phyloP scores from a whole-genome alignment of 176 grass and related monocot species.

The Elymus sibiricus region DNA sequence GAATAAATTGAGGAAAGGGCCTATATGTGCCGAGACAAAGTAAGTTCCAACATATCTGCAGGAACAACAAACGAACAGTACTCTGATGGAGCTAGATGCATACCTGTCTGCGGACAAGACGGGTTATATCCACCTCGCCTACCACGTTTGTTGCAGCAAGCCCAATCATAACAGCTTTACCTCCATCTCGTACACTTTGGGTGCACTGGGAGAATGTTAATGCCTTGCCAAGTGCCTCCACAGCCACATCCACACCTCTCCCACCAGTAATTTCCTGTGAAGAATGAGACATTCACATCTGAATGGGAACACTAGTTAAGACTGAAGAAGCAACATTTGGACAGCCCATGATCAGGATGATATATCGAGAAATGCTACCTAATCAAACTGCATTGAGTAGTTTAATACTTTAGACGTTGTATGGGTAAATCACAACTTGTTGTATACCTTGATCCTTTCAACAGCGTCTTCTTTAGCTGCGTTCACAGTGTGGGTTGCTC shows the following conservation, averaged over 20 bases:
- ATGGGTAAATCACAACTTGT: not conserved
- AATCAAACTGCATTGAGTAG: not conserved
- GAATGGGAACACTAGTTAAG: not conserved
- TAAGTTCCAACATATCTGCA: not conserved
- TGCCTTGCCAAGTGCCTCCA: conserved; percentile 94
- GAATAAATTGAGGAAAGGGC: not conserved
- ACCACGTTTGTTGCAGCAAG: conserved; percentile 79
- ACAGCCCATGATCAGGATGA: not conserved
- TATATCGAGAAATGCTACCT: not conserved
- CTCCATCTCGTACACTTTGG: conserved; percentile 91
- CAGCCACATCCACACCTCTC: conserved; percentile 91
- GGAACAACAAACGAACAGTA: not conserved
- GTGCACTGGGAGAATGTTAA: conserved; percentile 78
- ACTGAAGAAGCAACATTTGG: not conserved
- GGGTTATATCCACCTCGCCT: conserved; percentile 87
- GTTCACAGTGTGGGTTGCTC: conserved; percentile 87
- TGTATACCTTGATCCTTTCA: conserved; percentile 80
- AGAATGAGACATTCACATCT: conserved; percentile 14
- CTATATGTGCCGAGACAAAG: not conserved
- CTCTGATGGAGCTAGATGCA: not conserved
- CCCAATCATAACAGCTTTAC: conserved; percentile 99
- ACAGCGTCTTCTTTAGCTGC: conserved; percentile 84
- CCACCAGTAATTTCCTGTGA: conserved; percentile 91
- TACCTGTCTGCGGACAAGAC: conserved; percentile 94
- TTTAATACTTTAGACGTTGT: not conserved